phyloP scores from a whole-genome alignment of 192 early-diverging fungal species.

The Coemansia reversa region DNA sequence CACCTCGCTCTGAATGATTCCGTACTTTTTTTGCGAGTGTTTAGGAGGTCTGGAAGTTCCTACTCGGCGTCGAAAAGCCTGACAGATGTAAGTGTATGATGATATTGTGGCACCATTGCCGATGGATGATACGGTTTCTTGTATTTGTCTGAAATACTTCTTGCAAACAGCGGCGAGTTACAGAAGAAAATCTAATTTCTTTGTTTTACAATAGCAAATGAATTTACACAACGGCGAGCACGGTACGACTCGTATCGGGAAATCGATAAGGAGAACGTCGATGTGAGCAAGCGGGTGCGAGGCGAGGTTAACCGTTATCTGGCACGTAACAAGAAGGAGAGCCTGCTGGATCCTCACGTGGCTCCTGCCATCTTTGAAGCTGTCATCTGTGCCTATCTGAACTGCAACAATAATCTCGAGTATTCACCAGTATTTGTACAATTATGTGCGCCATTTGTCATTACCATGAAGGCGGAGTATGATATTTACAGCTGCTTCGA shows the following conservation, averaged over 20 bases:
- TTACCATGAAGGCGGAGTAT: constrained; percentile 66
- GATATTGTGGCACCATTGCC: no score
- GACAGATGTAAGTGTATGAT: constrained; percentile 60
- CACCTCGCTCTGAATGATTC: neutral
- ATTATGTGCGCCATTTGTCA: constrained; percentile 81
- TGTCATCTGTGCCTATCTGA: constrained; percentile 84
- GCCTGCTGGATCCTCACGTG: constrained; percentile 37
- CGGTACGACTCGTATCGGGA: constrained; percentile 65
- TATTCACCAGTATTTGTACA: constrained; percentile 74
- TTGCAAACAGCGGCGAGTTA: no score
- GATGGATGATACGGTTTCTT: no score
- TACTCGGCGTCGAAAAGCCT: constrained; percentile 78
- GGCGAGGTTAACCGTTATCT: constrained; percentile 72
- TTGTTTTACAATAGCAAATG: constrained; percentile 52
- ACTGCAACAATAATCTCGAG: constrained; percentile 72
- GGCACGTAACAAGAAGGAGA: constrained; percentile 40
- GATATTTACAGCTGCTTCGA: constrained; percentile 85
- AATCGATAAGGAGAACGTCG: constrained; percentile 66
- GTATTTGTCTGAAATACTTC: no score
- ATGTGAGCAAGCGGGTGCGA: constrained; percentile 70
- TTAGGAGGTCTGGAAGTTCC: constrained; percentile 83
- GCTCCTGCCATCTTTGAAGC: constrained; percentile 72
- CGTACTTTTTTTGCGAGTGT: neutral
- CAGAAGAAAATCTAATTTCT: neutral
- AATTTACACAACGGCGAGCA: constrained; percentile 61